Percentiles rank a stretch among this genome's conserved stretches.
phyloP scores from a whole-genome alignment of 1,139 yeast species.

The Debaryomyces fabryi region DNA sequence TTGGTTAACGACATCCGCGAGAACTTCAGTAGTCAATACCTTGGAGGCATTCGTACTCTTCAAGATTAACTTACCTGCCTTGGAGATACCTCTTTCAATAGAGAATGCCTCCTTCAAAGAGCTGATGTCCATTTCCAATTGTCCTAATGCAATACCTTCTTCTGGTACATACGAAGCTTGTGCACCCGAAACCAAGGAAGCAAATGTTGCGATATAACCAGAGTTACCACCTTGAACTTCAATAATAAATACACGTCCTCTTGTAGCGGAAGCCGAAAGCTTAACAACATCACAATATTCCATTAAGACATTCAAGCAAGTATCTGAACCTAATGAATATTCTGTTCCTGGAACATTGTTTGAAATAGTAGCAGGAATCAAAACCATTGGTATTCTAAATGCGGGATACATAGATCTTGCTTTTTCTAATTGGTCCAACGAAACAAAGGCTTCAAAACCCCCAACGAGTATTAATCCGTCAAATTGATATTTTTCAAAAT shows the following conservation, averaged over 20 bases:
- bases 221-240: slow-evolving; percentile 90
- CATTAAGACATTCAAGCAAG: slow-evolving; percentile 74
- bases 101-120: slow-evolving; percentile 59
- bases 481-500: slow-evolving; percentile 69
- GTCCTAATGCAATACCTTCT: slow-evolving; percentile 58
- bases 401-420: slow-evolving; percentile 68
- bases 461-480: slow-evolving; percentile 78
- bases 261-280: slow-evolving; percentile 76
- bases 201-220: slow-evolving; percentile 73
- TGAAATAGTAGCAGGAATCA: slow-evolving; percentile 81
- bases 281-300: slow-evolving; percentile 79
- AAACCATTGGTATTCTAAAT: slow-evolving; percentile 76
- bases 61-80: slow-evolving; percentile 80
- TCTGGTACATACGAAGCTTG: slow-evolving; percentile 79
- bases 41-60: slow-evolving; percentile 85
- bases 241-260: slow-evolving; percentile 76
- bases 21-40: slow-evolving; percentile 77
- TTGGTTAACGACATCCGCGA: slow-evolving; percentile 80
- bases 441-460: slow-evolving; percentile 77
- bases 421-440: slow-evolving; percentile 66
- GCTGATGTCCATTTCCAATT: slow-evolving; percentile 63
- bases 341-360: slow-evolving; percentile 86
- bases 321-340: slow-evolving; percentile 76
- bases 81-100: slow-evolving; percentile 60
- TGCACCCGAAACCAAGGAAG: slow-evolving; percentile 72